Base-by-base conservation (phyloP, 306 rosid genomes). In the Spatholobus suberectus region DNA sequence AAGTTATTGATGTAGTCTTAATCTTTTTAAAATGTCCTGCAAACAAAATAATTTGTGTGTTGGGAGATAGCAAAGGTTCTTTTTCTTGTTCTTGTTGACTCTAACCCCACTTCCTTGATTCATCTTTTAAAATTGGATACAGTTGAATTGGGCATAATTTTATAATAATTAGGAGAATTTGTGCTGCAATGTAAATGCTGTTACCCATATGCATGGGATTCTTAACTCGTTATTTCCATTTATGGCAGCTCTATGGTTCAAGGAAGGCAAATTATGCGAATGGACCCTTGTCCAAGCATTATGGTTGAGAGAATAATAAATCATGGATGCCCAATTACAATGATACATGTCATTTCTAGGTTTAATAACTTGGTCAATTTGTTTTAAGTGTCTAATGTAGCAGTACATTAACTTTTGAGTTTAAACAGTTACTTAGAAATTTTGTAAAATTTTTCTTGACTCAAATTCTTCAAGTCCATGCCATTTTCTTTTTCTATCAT, bases 241-340 rank as follows among this genome's bases (percentile, higher is more conserved):
- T 38, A 38, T 26, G 63, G 85, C 92, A 96, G 99, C 85, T 85
- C 91, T 96, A 43, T 96, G 99, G 99, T 96, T 96, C 89, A 89
- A 90, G 84, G 98, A 93, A 89, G 97, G 93, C 4, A 98, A 94
- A 89, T 23, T 90, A 80, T 76, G 87, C 27, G 87, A 92, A 23
- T 96, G 99, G 98, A 91, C 88, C 54, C 88, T 98, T 8, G 78
- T 86, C 34, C 95, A 81, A 35, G 88, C 87, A 61, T 91, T 90
- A 10, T 94, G 98, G 99, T 49, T 96, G 8, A 92, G 91, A 87
- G 99, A 96, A 83, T 92, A 88, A 90, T 43, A 49, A 46, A 57
- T 80, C 79, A 13, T 54, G 15, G 77, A 40, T 68, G 14, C 82
- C 40, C 84, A 73, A 59, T 37, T 54, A 23, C 69, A 67, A 18